Evolutionary conservation across 116 monocot species (phyloP), one percentile per base, ranked within the genome.

Genomic region (Cymodocea nodosa): DNA sequence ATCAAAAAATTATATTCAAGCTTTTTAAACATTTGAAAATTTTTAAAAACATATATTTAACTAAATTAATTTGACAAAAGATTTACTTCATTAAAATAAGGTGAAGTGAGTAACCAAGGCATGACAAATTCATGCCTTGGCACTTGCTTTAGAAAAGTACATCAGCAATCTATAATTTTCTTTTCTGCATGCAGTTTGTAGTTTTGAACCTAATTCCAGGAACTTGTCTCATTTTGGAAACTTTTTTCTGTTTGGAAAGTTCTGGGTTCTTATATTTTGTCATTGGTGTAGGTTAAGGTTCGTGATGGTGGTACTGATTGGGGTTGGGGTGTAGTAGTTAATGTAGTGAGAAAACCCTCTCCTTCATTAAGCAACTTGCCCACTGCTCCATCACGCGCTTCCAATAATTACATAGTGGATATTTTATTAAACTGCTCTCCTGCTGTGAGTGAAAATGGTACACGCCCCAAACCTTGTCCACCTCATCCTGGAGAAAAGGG

Each of bases 241-340:
- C 25, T 23, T 37, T 39, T 11, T 20, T 62, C 1, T 4, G 18
- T 16, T 62, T 4, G 5, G 6, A 17, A 62, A 40, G 40, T 40
- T 40, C 39, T 62, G 35, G 13, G 9, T 62, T 40, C 62, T 62
- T 44, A 44, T 19, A 62, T 36, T 36, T 15, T 64, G 13, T 50
- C 8, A 50, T 65, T 51, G 13, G 52, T 62, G 18, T 80, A 98
- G 92, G 86, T 92, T 69, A 99, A 85, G 72, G 87, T 99, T 18
- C 82, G 86, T 44, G 92, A 99, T 77, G 92, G 87, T 64, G 81
- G 75, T 59, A 84, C 83, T 25, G 89, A 99, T 78, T 99, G 92
- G 99, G 99, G 99, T 23, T 99, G 99, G 93, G 99, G 99, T 18
- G 92, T 99, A 39, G 99, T 92, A n/a, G 81, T 99, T 53, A 92